Evolutionary conservation across 257 asterid genomes (phyloP).

Genomic region (Salvia hispanica): DNA sequence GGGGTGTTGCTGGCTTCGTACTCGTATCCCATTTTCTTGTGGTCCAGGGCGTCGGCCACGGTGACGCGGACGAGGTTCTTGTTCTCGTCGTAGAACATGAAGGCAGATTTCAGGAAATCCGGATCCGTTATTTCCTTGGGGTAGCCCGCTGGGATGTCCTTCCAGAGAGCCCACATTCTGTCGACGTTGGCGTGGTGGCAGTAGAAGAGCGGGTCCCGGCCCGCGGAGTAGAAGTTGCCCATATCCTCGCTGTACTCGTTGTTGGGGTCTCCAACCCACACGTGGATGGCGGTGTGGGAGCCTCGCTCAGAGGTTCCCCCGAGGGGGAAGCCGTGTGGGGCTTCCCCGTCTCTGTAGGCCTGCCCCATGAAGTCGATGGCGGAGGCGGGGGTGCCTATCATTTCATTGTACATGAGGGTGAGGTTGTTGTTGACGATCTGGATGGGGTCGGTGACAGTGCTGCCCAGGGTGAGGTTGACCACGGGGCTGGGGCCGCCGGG

Average conservation of each 20-base stretch:
- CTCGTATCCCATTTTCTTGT: slow-evolving; percentile 35
- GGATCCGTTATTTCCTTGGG: slow-evolving; percentile 20
- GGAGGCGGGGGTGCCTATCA: slow-evolving; percentile 39
- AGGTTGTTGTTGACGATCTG: slow-evolving; percentile 33
- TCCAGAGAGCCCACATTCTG: slow-evolving; percentile 49
- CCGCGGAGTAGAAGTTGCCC: slow-evolving; percentile 50
- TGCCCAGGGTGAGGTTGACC: slow-evolving; percentile 24
- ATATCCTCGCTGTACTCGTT: slow-evolving; percentile 31
- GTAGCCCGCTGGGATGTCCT: not conserved
- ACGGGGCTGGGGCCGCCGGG: not conserved
- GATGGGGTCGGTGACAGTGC: not conserved
- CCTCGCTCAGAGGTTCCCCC: slow-evolving; percentile 36
- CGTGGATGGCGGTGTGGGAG: slow-evolving; percentile 40
- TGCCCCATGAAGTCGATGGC: not conserved
- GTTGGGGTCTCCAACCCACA: slow-evolving; percentile 36
- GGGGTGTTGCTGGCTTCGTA: slow-evolving; percentile 39
- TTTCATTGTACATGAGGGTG: slow-evolving; percentile 37
- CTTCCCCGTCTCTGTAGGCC: slow-evolving; percentile 1
- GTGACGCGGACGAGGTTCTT: slow-evolving; percentile 42
- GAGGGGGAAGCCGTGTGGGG: slow-evolving; percentile 31
- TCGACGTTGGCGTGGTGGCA: slow-evolving; percentile 49
- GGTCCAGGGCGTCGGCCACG: slow-evolving; percentile 32
- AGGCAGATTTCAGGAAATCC: slow-evolving; percentile 37
- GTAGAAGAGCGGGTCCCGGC: slow-evolving; percentile 41
- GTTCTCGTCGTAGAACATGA: slow-evolving; percentile 51